These are phyloP conservation scores for Colletotrichum nymphaeae DNA, from an alignment of 2,329 filamentous ascomycete genomes.

Conservation along the genomic window DNA sequence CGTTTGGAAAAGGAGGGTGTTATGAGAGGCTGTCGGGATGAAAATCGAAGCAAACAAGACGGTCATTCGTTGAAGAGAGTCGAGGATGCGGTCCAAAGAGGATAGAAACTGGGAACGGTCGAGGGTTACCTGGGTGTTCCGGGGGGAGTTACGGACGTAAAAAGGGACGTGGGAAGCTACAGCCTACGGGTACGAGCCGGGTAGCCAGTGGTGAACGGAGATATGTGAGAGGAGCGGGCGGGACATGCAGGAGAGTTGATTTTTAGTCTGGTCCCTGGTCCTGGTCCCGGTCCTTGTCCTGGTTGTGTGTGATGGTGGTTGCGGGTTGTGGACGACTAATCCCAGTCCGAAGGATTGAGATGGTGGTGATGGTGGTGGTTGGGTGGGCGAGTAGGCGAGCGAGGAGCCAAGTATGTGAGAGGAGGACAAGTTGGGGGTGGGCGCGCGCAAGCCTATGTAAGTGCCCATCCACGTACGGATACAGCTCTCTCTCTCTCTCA, in stretches of 20 bases:
- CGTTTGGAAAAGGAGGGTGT: conserved; percentile 22
- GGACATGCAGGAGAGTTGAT: conserved; percentile 29
- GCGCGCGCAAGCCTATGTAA: conserved; percentile 26
- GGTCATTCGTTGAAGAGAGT: conserved; percentile 27
- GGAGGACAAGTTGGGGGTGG: not conserved
- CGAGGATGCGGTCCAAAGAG: conserved; percentile 8
- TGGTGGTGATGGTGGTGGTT: not conserved
- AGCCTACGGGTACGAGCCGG: conserved; percentile 9
- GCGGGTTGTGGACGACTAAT: not conserved
- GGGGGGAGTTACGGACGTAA: conserved; percentile 36
- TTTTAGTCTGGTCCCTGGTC: conserved; percentile 8
- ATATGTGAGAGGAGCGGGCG: conserved; percentile 22
- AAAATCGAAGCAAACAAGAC: conserved; percentile 8
- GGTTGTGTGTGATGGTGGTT: conserved; percentile 7
- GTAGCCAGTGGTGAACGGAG: conserved; percentile 7
- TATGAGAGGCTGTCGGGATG: conserved; percentile 31
- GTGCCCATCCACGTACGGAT: not conserved
- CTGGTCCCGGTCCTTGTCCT: not conserved
- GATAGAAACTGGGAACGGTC: conserved; percentile 18
- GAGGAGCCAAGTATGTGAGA: not conserved
- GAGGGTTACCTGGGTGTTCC: conserved; percentile 25
- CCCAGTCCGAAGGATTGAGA: not conserved
- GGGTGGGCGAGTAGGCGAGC: conserved; percentile 5
- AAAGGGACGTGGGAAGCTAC: conserved; percentile 28
- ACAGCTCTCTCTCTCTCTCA: not conserved